phyloP scores from a whole-genome alignment of 352 stramenopile species.

The Phytopythium litorale region DNA sequence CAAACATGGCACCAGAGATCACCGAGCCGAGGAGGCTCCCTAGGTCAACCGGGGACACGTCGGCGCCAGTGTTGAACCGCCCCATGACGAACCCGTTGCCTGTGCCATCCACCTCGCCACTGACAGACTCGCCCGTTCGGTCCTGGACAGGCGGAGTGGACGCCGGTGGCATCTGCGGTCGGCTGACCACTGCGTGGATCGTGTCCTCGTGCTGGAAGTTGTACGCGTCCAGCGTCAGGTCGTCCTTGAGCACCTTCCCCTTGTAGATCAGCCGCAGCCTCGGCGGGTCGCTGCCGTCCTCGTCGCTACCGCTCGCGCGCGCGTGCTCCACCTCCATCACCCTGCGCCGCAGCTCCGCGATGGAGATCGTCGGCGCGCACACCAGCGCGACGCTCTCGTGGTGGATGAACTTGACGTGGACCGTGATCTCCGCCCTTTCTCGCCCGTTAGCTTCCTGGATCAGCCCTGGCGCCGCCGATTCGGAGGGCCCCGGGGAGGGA shows the following conservation, averaged over 20 bases:
- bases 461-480: neutral
- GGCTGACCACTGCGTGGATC: constrained; percentile 33
- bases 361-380: constrained; percentile 11
- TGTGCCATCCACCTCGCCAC: neutral
- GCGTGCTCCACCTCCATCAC: constrained; percentile 8
- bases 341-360: constrained; percentile 26
- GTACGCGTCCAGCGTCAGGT: constrained; percentile 24
- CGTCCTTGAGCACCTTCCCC: constrained; percentile 43
- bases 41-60: neutral
- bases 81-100: constrained; percentile 1
- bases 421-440: constrained; percentile 3
- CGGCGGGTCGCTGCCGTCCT: neutral
- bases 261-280: constrained; percentile 38
- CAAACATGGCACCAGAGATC: neutral
- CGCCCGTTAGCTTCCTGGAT: neutral
- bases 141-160: neutral
- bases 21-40: neutral
- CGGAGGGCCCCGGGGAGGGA: neutral
- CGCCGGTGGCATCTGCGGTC: neutral
- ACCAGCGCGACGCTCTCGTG: constrained; percentile 23
- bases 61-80: neutral
- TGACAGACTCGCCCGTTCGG: neutral
- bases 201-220: constrained; percentile 35
- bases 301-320: neutral
- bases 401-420: constrained; percentile 47